Evolutionary conservation across 2,329 filamentous ascomycete species (phyloP).

Genomic region (Alternaria solani): DNA sequence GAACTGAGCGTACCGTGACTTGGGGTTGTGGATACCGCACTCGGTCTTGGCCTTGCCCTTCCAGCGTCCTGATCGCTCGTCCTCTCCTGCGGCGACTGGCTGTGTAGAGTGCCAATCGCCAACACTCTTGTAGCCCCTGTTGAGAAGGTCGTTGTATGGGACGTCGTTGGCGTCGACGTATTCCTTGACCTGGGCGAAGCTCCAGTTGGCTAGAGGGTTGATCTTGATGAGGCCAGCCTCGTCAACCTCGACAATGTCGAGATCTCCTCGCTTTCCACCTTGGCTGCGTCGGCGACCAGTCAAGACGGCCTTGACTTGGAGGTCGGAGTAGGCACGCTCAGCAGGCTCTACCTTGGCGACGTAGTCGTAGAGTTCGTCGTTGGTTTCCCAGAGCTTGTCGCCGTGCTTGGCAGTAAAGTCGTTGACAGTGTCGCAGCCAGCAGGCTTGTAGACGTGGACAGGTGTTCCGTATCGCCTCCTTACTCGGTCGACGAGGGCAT

Average conservation of each 20-base stretch:
- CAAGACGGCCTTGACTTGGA: conserved; percentile 87
- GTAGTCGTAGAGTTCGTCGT: conserved; percentile 94
- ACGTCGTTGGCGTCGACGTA: conserved; percentile 89
- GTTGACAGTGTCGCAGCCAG: conserved; percentile 72
- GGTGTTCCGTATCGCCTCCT: conserved; percentile 77
- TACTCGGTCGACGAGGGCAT: conserved; percentile 69
- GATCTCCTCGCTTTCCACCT: conserved; percentile 87
- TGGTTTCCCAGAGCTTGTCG: conserved; percentile 80
- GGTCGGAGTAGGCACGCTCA: conserved; percentile 85
- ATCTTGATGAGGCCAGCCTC: conserved; percentile 94
- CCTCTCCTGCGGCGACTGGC: conserved; percentile 88
- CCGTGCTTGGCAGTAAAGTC: conserved; percentile 88
- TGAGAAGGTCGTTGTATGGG: conserved; percentile 90
- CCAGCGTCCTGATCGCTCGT: conserved; percentile 96
- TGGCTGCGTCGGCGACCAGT: conserved; percentile 92
- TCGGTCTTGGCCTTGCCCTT: conserved; percentile 96
- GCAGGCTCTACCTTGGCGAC: conserved; percentile 97
- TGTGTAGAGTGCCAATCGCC: conserved; percentile 98
- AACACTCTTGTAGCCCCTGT: conserved; percentile 96
- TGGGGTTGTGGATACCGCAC: conserved; percentile 98
- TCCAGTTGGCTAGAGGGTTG: conserved; percentile 96
- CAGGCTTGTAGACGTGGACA: conserved; percentile 90
- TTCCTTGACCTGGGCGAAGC: conserved; percentile 84
- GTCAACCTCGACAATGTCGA: conserved; percentile 92
- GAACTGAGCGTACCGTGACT: conserved; percentile 90